A percentile compares a stretch with the other conserved stretches of the same genome.
These are phyloP conservation scores for Penicillium sp. DNA, from an alignment of 2,329 filamentous ascomycete genomes.

Conservation along the genomic window DNA sequence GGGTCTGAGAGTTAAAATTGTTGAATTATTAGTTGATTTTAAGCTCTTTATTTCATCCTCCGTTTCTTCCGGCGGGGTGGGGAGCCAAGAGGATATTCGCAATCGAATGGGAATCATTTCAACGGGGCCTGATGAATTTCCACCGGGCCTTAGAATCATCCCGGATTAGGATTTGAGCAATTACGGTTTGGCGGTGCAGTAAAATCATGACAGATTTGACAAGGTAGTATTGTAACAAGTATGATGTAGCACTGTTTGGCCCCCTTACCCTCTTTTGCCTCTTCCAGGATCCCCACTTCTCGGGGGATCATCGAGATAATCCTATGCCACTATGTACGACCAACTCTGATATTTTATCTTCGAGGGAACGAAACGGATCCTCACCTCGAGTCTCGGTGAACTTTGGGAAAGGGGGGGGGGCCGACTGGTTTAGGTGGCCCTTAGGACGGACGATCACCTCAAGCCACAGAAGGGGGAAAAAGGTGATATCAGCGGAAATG, in stretches of 20 bases:
- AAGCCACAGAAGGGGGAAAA: constrained; percentile 18
- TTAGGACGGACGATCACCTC: constrained; percentile 25
- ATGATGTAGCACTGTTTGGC: constrained; percentile 9
- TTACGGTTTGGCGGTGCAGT: background rate
- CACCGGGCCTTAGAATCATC: background rate
- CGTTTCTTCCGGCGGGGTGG: constrained; percentile 3
- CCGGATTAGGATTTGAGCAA: background rate
- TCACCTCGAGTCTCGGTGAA: constrained; percentile 22
- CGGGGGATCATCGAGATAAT: constrained; percentile 14
- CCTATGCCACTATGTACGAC: background rate
- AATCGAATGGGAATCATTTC: constrained; percentile 8
- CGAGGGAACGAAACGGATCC: constrained; percentile 14
- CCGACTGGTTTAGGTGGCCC: background rate
- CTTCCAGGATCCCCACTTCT: constrained; percentile 13
- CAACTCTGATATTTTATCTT: constrained; percentile 20
- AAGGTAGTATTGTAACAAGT: constrained; percentile 14
- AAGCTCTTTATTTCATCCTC: background rate
- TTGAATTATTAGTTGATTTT: background rate
- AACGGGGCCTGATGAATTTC: constrained; percentile 11
- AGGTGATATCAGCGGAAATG: constrained; percentile 20
- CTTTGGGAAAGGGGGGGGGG: constrained; percentile 5
- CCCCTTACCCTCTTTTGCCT: constrained; percentile 9
- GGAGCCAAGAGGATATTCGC: background rate
- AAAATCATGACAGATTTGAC: background rate
- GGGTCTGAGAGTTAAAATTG: background rate